Conservation (phyloP, 1,284 basidiomycete genomes). For the Tylopilus orsonianus region DNA sequence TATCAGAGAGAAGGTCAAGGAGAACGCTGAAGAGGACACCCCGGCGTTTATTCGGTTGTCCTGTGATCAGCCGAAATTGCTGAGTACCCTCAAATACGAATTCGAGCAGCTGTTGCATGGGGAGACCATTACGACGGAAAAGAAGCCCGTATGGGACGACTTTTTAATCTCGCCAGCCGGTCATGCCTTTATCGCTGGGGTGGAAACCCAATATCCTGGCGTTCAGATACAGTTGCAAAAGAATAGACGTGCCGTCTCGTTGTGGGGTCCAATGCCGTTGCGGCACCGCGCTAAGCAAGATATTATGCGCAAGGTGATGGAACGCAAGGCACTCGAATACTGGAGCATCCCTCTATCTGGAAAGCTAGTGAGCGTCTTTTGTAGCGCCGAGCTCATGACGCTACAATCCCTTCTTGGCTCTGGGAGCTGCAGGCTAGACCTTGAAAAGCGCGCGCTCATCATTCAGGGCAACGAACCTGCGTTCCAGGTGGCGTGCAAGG, state of each 20-base stretch:
- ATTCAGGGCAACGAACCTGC: conserved; percentile 38
- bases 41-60: conserved; percentile 44
- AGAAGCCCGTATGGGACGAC: conserved; percentile 58
- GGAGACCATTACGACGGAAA: conserved; percentile 50
- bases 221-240: conserved; percentile 46
- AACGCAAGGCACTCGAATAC: conserved; percentile 41
- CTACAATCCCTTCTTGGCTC: conserved; percentile 40
- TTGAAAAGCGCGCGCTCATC: conserved; percentile 32
- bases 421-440: conserved; percentile 41
- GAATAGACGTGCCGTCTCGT: conserved; percentile 43
- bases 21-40: conserved; percentile 19
- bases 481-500: conserved; percentile 38
- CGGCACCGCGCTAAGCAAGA: conserved; percentile 41
- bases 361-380: conserved; percentile 44
- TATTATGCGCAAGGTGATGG: conserved; percentile 47
- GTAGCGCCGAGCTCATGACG: conserved; percentile 41
- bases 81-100: conserved; percentile 54
- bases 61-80: conserved; percentile 43
- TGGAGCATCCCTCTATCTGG: conserved; percentile 47
- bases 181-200: conserved; percentile 39
- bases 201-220: conserved; percentile 39
- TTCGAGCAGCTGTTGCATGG: conserved; percentile 61
- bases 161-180: conserved; percentile 52
- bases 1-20: conserved; percentile 26
- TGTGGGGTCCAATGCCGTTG: conserved; percentile 47